Conservation (phyloP, 1,284 basidiomycete species). For the Ustilago bromivora region DNA sequence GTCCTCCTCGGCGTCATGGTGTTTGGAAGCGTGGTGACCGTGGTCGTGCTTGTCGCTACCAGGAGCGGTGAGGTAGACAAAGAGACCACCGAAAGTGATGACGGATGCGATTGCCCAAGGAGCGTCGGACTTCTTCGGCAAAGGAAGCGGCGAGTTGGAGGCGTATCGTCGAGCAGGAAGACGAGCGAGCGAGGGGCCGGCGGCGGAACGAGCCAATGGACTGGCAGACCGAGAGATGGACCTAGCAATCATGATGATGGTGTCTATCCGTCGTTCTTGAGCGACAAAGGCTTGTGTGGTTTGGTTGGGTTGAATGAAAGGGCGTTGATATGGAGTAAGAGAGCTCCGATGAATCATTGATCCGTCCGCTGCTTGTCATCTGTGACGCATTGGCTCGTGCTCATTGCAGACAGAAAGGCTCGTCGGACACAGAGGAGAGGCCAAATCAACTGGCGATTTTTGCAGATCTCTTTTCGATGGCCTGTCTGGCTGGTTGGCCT, state of each 20-base stretch:
- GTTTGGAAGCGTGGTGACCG: conserved; percentile 22
- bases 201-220: conserved; percentile 25
- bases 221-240: conserved; percentile 31
- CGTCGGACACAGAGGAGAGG: neutral
- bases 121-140: conserved; percentile 33
- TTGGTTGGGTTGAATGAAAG: conserved; percentile 1
- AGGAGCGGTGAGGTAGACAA: conserved; percentile 55
- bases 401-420: neutral
- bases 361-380: too few species aligned
- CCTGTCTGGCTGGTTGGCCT: neutral
- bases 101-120: conserved; percentile 57
- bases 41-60: conserved; percentile 38
- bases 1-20: conserved; percentile 29
- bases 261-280: neutral
- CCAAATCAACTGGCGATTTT: neutral
- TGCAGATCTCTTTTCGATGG: neutral
- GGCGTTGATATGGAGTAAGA: neutral
- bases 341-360: too few species aligned
- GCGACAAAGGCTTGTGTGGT: neutral
- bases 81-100: conserved; percentile 51
- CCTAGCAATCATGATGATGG: conserved; percentile 35
- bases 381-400: neutral
- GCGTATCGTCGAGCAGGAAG: conserved; percentile 31
- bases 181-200: conserved; percentile 24
- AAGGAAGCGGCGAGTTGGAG: conserved; percentile 12